Percentiles rank a stretch among this genome's conserved stretches.
Evolutionary conservation across 83 land plant genomes (phyloP).

Genomic region (Picea abies): DNA sequence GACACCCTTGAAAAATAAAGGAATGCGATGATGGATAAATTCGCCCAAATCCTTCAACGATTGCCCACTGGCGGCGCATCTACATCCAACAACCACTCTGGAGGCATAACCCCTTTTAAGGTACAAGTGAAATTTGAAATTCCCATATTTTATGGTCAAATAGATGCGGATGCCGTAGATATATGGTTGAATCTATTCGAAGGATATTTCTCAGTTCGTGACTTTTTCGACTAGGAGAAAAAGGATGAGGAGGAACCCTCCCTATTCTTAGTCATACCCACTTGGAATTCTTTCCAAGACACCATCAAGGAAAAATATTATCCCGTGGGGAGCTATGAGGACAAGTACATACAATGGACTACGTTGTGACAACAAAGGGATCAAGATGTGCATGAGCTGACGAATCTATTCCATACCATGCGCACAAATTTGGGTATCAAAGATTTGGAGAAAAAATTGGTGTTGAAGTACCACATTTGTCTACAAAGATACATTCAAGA

Average conservation of each 20-base stretch:
- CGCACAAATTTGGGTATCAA: not conserved
- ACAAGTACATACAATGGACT: slow-evolving; percentile 1
- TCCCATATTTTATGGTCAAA: too few species aligned
- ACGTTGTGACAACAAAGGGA: not conserved
- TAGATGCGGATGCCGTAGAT: too few species aligned
- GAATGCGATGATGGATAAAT: not conserved
- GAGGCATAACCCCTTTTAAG: too few species aligned
- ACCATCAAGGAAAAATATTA: not conserved
- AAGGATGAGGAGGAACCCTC: not conserved
- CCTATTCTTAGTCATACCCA: not conserved
- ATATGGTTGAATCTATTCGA: too few species aligned
- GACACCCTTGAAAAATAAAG: not conserved
- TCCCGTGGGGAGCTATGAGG: not conserved
- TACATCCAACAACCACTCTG: not conserved
- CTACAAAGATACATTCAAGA: too few species aligned
- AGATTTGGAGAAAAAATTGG: not conserved
- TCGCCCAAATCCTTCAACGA: not conserved
- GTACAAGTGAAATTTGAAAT: too few species aligned
- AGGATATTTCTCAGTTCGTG: not conserved
- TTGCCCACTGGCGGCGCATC: not conserved
- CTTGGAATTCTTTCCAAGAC: not conserved
- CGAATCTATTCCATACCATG: not conserved
- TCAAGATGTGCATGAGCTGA: not conserved
- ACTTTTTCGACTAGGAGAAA: not conserved
- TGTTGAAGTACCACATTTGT: not conserved